Percentiles rank a stretch among this genome's conserved stretches.
Conservation (phyloP, 2,329 filamentous ascomycete species). For the Aphanoascus verrucosus region DNA sequence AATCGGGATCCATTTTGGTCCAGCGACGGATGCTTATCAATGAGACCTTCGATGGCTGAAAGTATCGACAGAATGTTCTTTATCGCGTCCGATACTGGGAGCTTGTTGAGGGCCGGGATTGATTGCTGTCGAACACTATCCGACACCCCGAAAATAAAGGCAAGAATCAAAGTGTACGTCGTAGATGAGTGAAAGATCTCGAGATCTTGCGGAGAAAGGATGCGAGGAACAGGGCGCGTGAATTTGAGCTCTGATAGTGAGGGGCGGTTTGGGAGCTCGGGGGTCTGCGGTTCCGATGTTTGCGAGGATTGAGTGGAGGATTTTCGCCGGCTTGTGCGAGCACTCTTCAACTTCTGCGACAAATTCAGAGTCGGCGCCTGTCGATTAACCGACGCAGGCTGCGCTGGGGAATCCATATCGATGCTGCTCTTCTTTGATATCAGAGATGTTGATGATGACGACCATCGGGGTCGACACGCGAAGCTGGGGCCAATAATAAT, state of each 20-base stretch:
- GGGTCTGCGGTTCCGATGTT: constrained; percentile 62
- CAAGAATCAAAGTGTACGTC: constrained; percentile 62
- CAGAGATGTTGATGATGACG: neutral
- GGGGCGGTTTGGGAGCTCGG: constrained; percentile 58
- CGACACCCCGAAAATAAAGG: constrained; percentile 77
- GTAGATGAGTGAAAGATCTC: constrained; percentile 67
- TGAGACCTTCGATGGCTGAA: constrained; percentile 54
- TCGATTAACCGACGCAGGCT: constrained; percentile 6
- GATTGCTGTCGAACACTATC: constrained; percentile 66
- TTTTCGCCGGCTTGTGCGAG: constrained; percentile 27
- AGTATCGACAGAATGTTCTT: constrained; percentile 59
- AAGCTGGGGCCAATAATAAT: too few relatives aligned
- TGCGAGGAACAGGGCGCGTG: constrained; percentile 60
- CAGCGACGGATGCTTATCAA: constrained; percentile 62
- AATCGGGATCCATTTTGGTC: constrained; percentile 85
- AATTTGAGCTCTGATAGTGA: constrained; percentile 52
- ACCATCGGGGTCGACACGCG: too few relatives aligned
- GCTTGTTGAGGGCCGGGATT: constrained; percentile 49
- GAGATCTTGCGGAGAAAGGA: constrained; percentile 71
- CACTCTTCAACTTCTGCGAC: constrained; percentile 33
- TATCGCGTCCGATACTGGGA: constrained; percentile 41
- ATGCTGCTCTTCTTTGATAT: neutral
- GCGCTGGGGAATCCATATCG: constrained; percentile 8
- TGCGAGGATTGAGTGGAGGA: constrained; percentile 20
- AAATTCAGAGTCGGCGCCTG: constrained; percentile 23